Base-by-base conservation (phyloP, 2,329 filamentous ascomycete species). In the Elsinoe necatrix region DNA sequence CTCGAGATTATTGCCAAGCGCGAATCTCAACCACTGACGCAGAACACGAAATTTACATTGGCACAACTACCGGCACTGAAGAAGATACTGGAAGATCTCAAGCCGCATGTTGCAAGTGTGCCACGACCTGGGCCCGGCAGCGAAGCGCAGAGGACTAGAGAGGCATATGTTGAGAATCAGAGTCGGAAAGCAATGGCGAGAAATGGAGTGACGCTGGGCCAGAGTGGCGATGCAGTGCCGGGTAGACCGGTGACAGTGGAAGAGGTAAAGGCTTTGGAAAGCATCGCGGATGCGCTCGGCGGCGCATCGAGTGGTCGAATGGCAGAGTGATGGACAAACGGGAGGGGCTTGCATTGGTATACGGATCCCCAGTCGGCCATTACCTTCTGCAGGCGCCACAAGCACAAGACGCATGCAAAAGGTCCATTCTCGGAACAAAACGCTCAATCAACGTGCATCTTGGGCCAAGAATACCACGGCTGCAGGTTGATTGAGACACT, bases 11-110 rank as follows among this genome's bases (percentile, higher is more conserved):
- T 66, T 61, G 57, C 71, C 64, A 64, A 69, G 67, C 67, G 54
- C 71, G 65, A 25, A 69, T 66, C 76, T 72, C 59, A 77, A 72
- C 55, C 85, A 9, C 75, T 90, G 25, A 79, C 80, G 9, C 89
- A 87, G 3, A 88, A 87, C 16, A 81, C 86, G 0, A 79, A 82
- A 14, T 95, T 96, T 69, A 84, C 88, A 0, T 77, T 95, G 18
- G 87, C 86, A 1, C 92, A 97, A 68, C 76, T 96, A 18, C 88
- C 89, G 25, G 83, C 89, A 0, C 76, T 98, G 45, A 83, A 87
- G 58, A 75, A 82, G 6, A 76, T 95, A 6, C 75, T 95, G 50
- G 76, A 81, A 8, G 78, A 80, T 11, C 74, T 95, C 34, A 76
- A 84, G 60, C 83, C 87, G 0, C 82, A 85, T 58, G 72, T 95